Base-by-base conservation (phyloP, 306 rosid species). In the Fragaria ananassa region DNA sequence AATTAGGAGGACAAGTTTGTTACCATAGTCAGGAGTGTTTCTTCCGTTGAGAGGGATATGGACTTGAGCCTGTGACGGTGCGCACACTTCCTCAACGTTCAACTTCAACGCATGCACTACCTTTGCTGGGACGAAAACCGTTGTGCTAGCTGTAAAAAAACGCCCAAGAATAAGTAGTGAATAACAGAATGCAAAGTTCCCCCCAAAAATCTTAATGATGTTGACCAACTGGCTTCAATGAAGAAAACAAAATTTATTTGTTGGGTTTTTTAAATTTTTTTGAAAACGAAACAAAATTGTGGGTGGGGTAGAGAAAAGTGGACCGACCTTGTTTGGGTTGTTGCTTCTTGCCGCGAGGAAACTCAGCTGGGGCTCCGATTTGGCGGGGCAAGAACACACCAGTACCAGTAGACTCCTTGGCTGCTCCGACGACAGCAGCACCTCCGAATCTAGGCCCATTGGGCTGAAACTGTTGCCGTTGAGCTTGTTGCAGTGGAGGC, bases 341-440 rank as follows among this genome's bases (percentile, higher is more conserved):
- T 35, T 64, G 78, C 62, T 87, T 92, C 63, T 70, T 82, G 0
- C 89, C 47, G 27, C 27, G 70, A 18, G 70, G 71, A 0, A 83
- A 5, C 41, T 86, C 87, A 1, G 80, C 27, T 2, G 77, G 73
- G 4, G 21, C 17, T 8, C 82, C 85, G 18, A 70, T 76, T 64
- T 69, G 81, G 31, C 95, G 90, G 44, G 98, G 98, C 67, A 94
- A 72, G 68, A 94, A 94, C 9, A 94, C 98, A 1, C 98, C 98
- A 2, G 98, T 94, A 15, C 98, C 98, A 1, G 85, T 63, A 35
- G 92, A 81, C 49, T 83, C 95, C 69, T 81, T 86, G 68, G 80
- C 83, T 0, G 60, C 86, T 1, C 78, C 89, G 0, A 81, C 81
- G 37, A 87, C 88, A 37, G 78, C 86, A 6, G 89, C 82, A 37